These are phyloP conservation scores for Metschnikowia corniflorae DNA, from an alignment of 805 yeast species.

Conservation along the genomic window DNA sequence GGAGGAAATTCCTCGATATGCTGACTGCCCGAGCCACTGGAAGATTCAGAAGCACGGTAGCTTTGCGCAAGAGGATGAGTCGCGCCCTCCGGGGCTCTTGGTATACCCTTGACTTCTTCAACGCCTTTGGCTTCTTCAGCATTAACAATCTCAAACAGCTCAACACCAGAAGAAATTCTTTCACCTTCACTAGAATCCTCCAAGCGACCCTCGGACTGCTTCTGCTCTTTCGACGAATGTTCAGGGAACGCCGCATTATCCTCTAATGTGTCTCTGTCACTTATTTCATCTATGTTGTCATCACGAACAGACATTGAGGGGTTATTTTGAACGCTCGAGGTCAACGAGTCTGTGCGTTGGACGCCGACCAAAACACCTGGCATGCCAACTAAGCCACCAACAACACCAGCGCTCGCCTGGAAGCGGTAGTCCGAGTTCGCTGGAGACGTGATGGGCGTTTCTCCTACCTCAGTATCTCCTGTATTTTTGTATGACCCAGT, in stretches of 20 bases:
- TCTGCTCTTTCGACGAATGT: slow-evolving; percentile 9
- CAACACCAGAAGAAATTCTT: slow-evolving; percentile 43
- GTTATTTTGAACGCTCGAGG: slow-evolving; percentile 89
- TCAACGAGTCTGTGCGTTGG: slow-evolving; percentile 72
- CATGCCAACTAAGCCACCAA: slow-evolving; percentile 41
- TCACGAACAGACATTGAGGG: slow-evolving; percentile 89
- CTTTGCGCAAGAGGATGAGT: slow-evolving; percentile 13
- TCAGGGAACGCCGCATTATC: slow-evolving; percentile 10
- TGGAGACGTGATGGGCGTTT: slow-evolving; percentile 49
- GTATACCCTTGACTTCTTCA: slow-evolving; percentile 7
- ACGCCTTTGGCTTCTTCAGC: slow-evolving; percentile 42
- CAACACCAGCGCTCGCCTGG: slow-evolving; percentile 31
- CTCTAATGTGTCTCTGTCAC: slow-evolving; percentile 41
- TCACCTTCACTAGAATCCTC: slow-evolving; percentile 36
- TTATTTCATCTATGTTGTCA: slow-evolving; percentile 46
- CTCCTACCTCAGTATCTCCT: slow-evolving; percentile 31
- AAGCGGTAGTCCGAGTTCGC: slow-evolving; percentile 47
- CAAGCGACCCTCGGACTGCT: slow-evolving; percentile 10
- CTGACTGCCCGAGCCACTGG: slow-evolving; percentile 8
- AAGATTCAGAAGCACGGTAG: slow-evolving; percentile 7
- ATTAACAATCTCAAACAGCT: slow-evolving; percentile 52
- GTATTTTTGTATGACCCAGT: slow-evolving; percentile 26
- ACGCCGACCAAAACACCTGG: slow-evolving; percentile 44
- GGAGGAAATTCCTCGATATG: slow-evolving; percentile 56
- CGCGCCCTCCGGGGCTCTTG: background rate